These are phyloP conservation scores for Colletotrichum sp. DNA, from an alignment of 2,329 filamentous ascomycete species.

Conservation along the genomic window DNA sequence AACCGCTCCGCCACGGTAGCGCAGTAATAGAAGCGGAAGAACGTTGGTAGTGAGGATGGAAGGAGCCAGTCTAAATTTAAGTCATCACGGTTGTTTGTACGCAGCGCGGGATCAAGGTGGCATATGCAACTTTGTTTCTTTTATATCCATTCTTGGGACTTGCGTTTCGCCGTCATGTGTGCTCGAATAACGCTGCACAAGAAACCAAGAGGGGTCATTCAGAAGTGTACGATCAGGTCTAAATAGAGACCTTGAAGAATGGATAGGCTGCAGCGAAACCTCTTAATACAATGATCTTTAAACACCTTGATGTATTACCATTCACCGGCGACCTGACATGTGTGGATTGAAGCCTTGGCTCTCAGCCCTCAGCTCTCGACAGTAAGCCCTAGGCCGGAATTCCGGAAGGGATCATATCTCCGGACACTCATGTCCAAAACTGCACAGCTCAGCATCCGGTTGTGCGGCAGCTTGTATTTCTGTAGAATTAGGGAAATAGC, in stretches of 20 bases:
- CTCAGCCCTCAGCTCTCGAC: background rate
- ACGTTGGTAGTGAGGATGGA: background rate
- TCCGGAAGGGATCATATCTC: background rate
- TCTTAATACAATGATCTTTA: too few species aligned
- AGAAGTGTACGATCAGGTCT: fast-evolving
- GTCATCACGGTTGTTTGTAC: background rate
- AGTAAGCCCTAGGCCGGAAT: background rate
- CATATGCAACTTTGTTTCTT: background rate
- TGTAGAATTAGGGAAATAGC: background rate
- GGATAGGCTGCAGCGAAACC: too few species aligned
- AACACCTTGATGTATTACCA: background rate
- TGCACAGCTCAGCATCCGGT: fast-evolving
- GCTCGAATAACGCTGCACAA: too few species aligned
- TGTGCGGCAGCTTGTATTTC: background rate
- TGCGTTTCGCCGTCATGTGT: too few species aligned
- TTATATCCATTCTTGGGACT: background rate
- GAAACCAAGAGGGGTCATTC: too few species aligned
- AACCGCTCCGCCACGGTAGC: background rate
- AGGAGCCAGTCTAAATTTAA: background rate
- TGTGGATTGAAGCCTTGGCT: too few species aligned
- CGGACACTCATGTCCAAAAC: fast-evolving
- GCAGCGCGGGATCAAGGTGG: background rate
- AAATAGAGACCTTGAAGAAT: too few species aligned
- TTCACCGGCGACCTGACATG: background rate
- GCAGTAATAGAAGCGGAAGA: background rate